Conservation (phyloP, 2,329 filamentous ascomycete species). For the Penicillium sp. region DNA sequence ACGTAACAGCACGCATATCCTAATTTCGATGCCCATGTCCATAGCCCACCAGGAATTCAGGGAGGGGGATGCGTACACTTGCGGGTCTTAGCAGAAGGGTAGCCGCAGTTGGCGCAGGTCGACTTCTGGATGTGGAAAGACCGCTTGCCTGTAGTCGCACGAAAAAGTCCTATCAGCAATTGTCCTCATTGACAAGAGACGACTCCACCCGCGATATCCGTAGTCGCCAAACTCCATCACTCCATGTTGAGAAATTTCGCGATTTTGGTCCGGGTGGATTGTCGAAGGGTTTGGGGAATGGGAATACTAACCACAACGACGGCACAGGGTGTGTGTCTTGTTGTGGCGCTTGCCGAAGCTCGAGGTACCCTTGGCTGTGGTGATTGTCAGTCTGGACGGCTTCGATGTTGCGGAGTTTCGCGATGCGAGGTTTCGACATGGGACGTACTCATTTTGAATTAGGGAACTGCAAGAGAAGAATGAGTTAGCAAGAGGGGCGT, state of each 20-base stretch:
- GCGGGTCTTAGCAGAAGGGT: constrained; percentile 93
- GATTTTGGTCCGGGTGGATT: constrained; percentile 16
- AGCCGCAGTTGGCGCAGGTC: constrained; percentile 93
- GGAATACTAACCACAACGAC: constrained; percentile 84
- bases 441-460: constrained; percentile 59
- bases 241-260: constrained; percentile 17
- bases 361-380: constrained; percentile 67
- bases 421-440: constrained; percentile 27
- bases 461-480: constrained; percentile 41
- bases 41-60: constrained; percentile 12
- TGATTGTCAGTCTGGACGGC: constrained; percentile 45
- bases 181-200: constrained; percentile 9
- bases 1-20: constrained; percentile 5
- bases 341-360: constrained; percentile 83
- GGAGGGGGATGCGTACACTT: constrained; percentile 74
- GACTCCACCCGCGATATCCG: constrained; percentile 8
- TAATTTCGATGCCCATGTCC: constrained; percentile 7
- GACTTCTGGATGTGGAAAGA: constrained; percentile 99
- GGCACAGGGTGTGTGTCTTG: constrained; percentile 97
- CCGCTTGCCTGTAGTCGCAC: constrained; percentile 67
- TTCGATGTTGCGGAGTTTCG: constrained; percentile 24
- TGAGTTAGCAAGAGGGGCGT: constrained; percentile 25
- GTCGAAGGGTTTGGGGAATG: constrained; percentile 15
- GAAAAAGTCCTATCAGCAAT: constrained; percentile 30
- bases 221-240: constrained; percentile 12